Evolutionary conservation across 2,329 filamentous ascomycete species (phyloP).

Genomic region (Remersonia thermophila): DNA sequence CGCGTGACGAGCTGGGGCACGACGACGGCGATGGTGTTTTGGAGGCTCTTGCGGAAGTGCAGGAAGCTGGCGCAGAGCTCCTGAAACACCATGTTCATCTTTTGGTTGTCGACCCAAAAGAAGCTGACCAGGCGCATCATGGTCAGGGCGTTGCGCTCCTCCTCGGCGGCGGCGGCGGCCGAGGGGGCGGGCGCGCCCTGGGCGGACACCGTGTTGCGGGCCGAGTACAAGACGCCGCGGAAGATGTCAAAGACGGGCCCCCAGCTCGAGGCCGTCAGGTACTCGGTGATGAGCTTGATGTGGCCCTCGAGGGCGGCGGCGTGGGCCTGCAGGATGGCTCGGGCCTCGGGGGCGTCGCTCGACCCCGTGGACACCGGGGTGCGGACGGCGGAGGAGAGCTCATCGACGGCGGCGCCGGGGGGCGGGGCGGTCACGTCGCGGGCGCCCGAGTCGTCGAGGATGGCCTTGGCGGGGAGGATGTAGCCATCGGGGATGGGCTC

Average conservation of each 20-base stretch:
- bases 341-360: conserved; percentile 26
- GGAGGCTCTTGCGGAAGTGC: conserved; percentile 51
- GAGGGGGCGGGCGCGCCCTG: conserved; percentile 27
- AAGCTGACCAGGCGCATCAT: conserved; percentile 47
- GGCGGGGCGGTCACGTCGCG: conserved; percentile 25
- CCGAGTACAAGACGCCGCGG: conserved; percentile 37
- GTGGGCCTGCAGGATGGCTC: conserved; percentile 24
- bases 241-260: conserved; percentile 45
- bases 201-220: conserved; percentile 31
- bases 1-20: conserved; percentile 50
- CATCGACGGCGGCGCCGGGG: conserved; percentile 15
- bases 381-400: conserved; percentile 14
- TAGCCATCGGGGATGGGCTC: conserved; percentile 47
- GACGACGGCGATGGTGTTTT: conserved; percentile 50
- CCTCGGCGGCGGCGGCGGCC: conserved; percentile 29
- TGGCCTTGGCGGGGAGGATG: conserved; percentile 41
- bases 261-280: conserved; percentile 54
- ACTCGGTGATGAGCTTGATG: conserved; percentile 48
- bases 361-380: conserved; percentile 23
- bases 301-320: conserved; percentile 39
- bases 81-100: conserved; percentile 49
- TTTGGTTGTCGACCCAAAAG: conserved; percentile 51
- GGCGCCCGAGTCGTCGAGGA: conserved; percentile 40
- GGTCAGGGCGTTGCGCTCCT: conserved; percentile 41
- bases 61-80: conserved; percentile 56